Conservation (phyloP, 2,329 filamentous ascomycete genomes). For the Paecilomyces dactylethromorphus region DNA sequence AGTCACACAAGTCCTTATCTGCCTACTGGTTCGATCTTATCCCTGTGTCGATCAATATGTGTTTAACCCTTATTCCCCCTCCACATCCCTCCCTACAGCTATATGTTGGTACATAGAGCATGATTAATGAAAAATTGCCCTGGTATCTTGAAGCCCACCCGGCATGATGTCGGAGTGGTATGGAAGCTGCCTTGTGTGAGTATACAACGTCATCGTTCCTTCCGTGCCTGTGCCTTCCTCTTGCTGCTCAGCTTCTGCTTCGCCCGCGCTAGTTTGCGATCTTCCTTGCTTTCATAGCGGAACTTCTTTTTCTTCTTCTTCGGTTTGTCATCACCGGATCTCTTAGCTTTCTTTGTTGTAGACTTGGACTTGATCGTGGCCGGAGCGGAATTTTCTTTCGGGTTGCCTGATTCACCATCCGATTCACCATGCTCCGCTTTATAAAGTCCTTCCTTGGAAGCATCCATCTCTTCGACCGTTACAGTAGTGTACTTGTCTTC, state of each 20-base stretch:
- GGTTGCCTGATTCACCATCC: constrained; percentile 14
- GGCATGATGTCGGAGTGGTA: background rate
- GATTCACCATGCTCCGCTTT: constrained; percentile 40
- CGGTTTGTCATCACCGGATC: constrained; percentile 39
- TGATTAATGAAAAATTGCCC: background rate
- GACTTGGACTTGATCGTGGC: constrained; percentile 18
- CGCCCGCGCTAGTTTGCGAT: constrained; percentile 57
- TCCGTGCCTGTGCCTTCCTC: constrained; percentile 57
- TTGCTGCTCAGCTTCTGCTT: constrained; percentile 65
- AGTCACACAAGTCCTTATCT: constrained; percentile 13
- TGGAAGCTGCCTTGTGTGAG: background rate
- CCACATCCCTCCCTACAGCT: background rate
- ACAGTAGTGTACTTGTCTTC: constrained; percentile 95
- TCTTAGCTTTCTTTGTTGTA: constrained; percentile 46
- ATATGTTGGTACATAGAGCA: constrained; percentile 5
- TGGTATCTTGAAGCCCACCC: background rate
- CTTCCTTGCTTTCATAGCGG: constrained; percentile 81
- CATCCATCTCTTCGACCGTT: constrained; percentile 80
- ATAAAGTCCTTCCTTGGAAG: constrained; percentile 66
- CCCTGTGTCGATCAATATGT: background rate
- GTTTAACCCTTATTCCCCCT: constrained; percentile 2
- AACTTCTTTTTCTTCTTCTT: constrained; percentile 90
- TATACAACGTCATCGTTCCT: constrained; percentile 25
- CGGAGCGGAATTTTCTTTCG: constrained; percentile 24
- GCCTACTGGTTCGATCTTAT: background rate